Percentiles rank a stretch among this genome's conserved stretches.
Evolutionary conservation across 2,329 filamentous ascomycete species (phyloP).

Genomic region (Cadophora luteo-olivacea): DNA sequence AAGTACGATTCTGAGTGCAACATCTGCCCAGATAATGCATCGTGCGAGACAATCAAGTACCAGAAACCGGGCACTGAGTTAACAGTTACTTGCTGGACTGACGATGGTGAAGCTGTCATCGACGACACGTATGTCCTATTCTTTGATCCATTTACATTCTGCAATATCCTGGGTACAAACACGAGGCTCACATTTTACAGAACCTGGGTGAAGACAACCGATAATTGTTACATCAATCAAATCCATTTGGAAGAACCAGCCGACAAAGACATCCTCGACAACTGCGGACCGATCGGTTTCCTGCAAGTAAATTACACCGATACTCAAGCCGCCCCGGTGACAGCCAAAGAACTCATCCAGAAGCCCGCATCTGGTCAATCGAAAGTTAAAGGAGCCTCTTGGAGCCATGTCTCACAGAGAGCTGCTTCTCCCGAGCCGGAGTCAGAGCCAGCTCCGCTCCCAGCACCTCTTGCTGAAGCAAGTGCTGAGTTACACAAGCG

Average conservation of each 20-base stretch:
- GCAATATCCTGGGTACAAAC: not conserved
- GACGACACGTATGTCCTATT: constrained; percentile 26
- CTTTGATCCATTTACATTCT: not conserved
- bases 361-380: not conserved
- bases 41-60: constrained; percentile 30
- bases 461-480: not conserved
- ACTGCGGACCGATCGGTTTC: constrained; percentile 36
- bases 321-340: not conserved
- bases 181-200: constrained; percentile 21
- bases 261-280: constrained; percentile 31
- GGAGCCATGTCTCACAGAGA: not conserved
- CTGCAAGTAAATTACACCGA: constrained; percentile 32
- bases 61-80: constrained; percentile 28
- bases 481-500: constrained; percentile 20
- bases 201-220: constrained; percentile 33
- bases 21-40: constrained; percentile 30
- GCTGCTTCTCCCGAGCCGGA: constrained; percentile 5
- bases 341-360: not conserved
- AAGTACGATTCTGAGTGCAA: constrained; percentile 36
- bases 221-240: constrained; percentile 35
- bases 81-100: constrained; percentile 34
- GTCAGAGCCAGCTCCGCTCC: constrained; percentile 6
- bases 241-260: constrained; percentile 24
- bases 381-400: not conserved
- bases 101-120: constrained; percentile 24